Percentiles rank a stretch among this genome's conserved stretches.
These are phyloP conservation scores for Xanthoceras sorbifolium DNA, from an alignment of 345 rosid species.

Conservation along the genomic window DNA sequence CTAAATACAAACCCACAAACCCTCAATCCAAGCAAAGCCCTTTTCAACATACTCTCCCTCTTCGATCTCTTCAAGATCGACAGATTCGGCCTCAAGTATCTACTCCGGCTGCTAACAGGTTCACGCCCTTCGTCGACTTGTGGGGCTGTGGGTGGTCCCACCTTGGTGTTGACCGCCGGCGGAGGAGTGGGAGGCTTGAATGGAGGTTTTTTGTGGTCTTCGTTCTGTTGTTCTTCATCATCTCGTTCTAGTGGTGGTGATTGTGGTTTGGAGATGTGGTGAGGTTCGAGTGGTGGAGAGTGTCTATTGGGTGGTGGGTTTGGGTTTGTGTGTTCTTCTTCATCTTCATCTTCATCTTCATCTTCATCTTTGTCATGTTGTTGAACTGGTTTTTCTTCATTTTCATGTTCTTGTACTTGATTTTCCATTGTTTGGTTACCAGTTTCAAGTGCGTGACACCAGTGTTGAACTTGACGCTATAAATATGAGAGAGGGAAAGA, in stretches of 20 bases:
- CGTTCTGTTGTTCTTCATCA: constrained; percentile 14
- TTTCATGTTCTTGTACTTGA: neutral
- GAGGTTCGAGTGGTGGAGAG: constrained; percentile 23
- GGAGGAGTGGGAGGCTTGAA: constrained; percentile 3
- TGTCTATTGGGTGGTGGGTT: constrained; percentile 12
- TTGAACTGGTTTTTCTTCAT: neutral
- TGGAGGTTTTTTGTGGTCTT: constrained; percentile 11
- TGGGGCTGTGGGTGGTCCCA: constrained; percentile 23
- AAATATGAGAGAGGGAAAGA: neutral
- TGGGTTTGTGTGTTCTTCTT: neutral
- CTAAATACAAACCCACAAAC: constrained; percentile 60
- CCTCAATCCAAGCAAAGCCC: constrained; percentile 59
- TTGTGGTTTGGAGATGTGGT: constrained; percentile 19
- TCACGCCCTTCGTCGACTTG: constrained; percentile 29
- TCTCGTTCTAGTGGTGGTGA: constrained; percentile 33
- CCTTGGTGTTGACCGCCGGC: constrained; percentile 10
- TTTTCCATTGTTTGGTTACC: constrained; percentile 7
- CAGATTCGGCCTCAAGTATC: constrained; percentile 37
- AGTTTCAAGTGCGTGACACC: neutral
- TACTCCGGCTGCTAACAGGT: constrained; percentile 34
- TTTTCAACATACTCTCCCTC: constrained; percentile 46
- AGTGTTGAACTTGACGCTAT: neutral
- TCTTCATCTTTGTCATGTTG: neutral
- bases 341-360: neutral
- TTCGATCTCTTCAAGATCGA: constrained; percentile 50